Evolutionary conservation across 2,329 filamentous ascomycete genomes (phyloP), one percentile per base, ranked within the genome.

Genomic region (Aspergillus quadricinctus): DNA sequence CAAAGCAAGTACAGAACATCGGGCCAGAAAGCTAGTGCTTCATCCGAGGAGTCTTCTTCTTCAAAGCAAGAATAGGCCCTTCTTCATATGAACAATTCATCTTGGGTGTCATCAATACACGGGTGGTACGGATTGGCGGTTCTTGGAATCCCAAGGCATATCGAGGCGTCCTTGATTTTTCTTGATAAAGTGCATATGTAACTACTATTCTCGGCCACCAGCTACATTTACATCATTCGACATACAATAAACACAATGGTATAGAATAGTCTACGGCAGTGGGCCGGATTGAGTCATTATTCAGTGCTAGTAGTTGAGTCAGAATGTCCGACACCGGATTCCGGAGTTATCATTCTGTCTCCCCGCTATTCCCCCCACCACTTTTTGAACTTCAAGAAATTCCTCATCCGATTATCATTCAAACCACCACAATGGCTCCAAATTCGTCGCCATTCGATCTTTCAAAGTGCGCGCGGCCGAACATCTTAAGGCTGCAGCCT

Each of bases 401-500:
- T 50, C 46, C 46, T 53, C 40, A 6, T 43, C 31, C 45, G 27
- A 10, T 21, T n/a, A 35, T 46, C 31, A 29, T 19, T 9, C 41
- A 45, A 25, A 21, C 14, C 53, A 66, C 65, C 65, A 70, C 64
- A 62, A 76, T 76, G 74, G 64, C 73, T 49, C 51, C 63, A 50
- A 71, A 60, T 64, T 67, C 61, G 37, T 80, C 83, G 35, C 78
- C 86, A 31, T 92, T 92, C 73, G 83, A 91, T 69, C 78, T 93
- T 52, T 78, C 88, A 65, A 88, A 83, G 60, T 92, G 89, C 69
- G 89, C 88, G 43, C 83, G 89, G 64, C 81, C 87, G 46, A 93
- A 92, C 73, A 92, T 93, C 58, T 76, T 92, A 62, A 81, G 86
- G 60, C 78, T 93, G 49, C 81, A 91, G 68, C 89, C 89, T 41